Base-by-base conservation (phyloP, 306 rosid genomes). In the Dryas drummondii region DNA sequence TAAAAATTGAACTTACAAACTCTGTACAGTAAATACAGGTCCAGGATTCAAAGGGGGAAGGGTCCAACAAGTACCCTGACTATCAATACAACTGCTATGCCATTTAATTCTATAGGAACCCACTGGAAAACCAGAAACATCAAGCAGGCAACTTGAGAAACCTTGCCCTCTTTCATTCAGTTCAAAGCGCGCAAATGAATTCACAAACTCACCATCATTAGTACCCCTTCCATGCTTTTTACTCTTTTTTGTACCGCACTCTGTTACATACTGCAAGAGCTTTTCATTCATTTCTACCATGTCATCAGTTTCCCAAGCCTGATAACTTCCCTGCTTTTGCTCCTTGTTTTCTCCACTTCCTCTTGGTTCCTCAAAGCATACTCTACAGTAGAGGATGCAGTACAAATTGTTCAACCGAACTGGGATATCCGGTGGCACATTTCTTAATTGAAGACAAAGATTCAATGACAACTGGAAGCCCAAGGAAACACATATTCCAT, bases 51-150 rank as follows among this genome's bases (percentile, higher is more conserved):
- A 57, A 48, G 94, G 84, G 37, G 87, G 86, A 67, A 88, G 82
- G 63, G 81, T 91, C 92, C 92, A 80, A 64, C 79, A 81, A 68
- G 78, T 76, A 56, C 85, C 91, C 63, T 60, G 50, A 59, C 75
- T 66, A 56, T 87, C 94, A 65, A 89, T 57, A 76, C 81, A 78
- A 82, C 91, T 82, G 57, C 92, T 74, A 66, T 63, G 82, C 91
- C 94, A 91, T 75, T 84, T 89, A 59, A 87, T 84, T 79, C 86
- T 86, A 26, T 89, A 89, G 66, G 79, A 77, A 59, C 92, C 97
- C 8, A 59, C 76, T 0, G 88, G 88, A 78, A 86, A 87, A 56
- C 77, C 44, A 59, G 92, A 86, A 73, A 91, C 82, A 74, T 87
- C 89, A 71, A 91, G 88, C 83, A 79, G 67, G 86, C 94, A 91